phyloP scores from a whole-genome alignment of 257 asterid genomes.

The Penstemon barbatus region DNA sequence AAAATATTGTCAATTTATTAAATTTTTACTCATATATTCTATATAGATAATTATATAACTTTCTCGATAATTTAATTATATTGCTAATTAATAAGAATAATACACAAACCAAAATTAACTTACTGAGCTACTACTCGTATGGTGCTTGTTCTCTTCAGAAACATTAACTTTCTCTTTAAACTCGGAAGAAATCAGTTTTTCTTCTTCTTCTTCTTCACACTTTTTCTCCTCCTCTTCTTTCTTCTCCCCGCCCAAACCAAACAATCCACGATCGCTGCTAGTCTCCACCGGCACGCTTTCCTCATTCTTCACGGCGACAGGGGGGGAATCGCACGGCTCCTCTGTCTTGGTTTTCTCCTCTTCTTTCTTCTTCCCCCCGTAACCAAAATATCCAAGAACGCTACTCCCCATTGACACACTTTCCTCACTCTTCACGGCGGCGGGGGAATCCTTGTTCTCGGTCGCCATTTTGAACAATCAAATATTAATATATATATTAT shows the following conservation, averaged over 20 bases:
- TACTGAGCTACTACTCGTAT: constrained; percentile 61
- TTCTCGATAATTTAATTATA: no score
- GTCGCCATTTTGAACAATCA: background rate
- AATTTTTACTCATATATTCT: no score
- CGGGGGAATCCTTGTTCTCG: background rate
- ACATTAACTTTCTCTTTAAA: constrained; percentile 57
- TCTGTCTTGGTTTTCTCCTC: constrained; percentile 21
- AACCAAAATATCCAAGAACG: constrained; percentile 66
- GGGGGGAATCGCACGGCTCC: no score
- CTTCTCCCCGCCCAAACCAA: no score
- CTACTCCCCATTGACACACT: constrained; percentile 31
- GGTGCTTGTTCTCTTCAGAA: constrained; percentile 30
- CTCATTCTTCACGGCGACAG: no score
- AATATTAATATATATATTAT: no score
- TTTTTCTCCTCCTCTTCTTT: constrained; percentile 32
- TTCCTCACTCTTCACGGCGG: constrained; percentile 32
- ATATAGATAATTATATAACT: no score
- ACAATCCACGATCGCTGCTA: no score
- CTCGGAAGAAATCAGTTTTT: constrained; percentile 31
- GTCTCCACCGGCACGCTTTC: no score
- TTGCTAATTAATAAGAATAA: no score
- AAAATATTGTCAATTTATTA: no score
- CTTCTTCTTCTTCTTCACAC: constrained; percentile 38
- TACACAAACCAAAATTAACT: constrained; percentile 27
- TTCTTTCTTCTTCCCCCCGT: constrained; percentile 40